Evolutionary conservation across 1,284 basidiomycete genomes (phyloP), one percentile per base, ranked within the genome.

Genomic region (Vanrija pseudolonga): DNA sequence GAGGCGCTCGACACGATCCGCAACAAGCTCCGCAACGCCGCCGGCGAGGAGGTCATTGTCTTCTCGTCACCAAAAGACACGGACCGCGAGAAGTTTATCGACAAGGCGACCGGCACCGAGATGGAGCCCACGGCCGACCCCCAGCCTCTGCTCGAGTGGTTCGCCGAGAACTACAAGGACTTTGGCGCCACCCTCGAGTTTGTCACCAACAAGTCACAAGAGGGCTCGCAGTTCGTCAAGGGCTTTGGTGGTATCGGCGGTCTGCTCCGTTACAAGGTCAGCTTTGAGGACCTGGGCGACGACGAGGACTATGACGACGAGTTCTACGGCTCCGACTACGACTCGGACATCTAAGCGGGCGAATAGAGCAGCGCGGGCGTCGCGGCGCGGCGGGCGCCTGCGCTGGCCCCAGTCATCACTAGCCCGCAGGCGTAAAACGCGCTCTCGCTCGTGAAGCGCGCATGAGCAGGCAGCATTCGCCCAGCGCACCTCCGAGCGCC

Each of bases 181-280:
- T 98, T 98, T 72, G 96, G 95, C 63, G 90, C 94, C 55, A 88
- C 88, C 64, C 85, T 98, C 59, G 95, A 98, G 65, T 81, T 79
- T 60, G 77, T 81, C 47, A 80, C 80, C 51, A 79, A 80, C 73
- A 76, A 74, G 47, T 94, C 90, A n/a, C 94, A 98, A 73, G 95
- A 98, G 74, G 95, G 95, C 32, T 90, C 90, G 43, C 96, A 98
- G 77, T 98, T 98, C 80, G 93, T 96, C 69, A 95, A 95, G 76
- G 96, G 95, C 48, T 98, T 98, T 69, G 95, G 95, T 79, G 95
- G 95, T 36, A 96, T 98, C 63, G 95, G 95, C 45, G 95, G 95
- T 32, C 80, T 98, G 56, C 80, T 97, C 60, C 84, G 76, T 42
- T 97, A 96, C 84, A 95, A 96, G 80, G 91, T 96, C 63, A 91